A percentile compares a stretch with the other conserved stretches of the same genome.
Conservation (phyloP, 345 rosid species). For the Rhodomyrtus tomentosa region DNA sequence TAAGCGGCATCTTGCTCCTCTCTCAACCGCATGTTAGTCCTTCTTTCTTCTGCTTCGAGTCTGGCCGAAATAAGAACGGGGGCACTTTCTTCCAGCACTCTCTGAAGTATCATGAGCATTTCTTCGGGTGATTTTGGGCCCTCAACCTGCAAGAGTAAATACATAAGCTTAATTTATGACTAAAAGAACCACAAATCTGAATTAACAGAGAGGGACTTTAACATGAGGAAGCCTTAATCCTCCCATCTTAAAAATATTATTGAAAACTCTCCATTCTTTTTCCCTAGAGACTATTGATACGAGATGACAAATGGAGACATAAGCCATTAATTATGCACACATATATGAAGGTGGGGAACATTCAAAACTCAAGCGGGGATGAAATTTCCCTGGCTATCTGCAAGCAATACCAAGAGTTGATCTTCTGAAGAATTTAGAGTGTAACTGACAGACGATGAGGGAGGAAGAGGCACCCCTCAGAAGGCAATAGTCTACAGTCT, state of each 20-base stretch:
- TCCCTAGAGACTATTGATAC: too few relatives aligned
- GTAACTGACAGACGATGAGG: background rate
- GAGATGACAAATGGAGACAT: background rate
- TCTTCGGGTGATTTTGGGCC: slow-evolving; percentile 89
- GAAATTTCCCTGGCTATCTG: background rate
- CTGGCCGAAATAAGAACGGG: slow-evolving; percentile 80
- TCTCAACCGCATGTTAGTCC: slow-evolving; percentile 59
- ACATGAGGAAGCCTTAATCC: background rate
- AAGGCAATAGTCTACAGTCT: background rate
- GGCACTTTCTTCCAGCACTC: slow-evolving; percentile 92
- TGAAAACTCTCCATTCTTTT: background rate
- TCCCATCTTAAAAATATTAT: background rate
- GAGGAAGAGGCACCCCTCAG: background rate
- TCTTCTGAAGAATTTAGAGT: background rate
- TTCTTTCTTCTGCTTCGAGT: slow-evolving; percentile 93
- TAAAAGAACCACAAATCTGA: background rate
- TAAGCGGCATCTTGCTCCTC: slow-evolving; percentile 99
- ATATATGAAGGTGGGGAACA: background rate
- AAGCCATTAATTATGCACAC: background rate
- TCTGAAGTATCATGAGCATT: slow-evolving; percentile 59
- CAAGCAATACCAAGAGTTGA: background rate
- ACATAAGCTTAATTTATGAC: background rate
- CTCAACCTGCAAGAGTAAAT: slow-evolving; percentile 45
- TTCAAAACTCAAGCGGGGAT: background rate
- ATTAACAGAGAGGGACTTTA: background rate